Evolutionary conservation across 805 yeast genomes (phyloP).

Genomic region (Soucietia sequanensis): DNA sequence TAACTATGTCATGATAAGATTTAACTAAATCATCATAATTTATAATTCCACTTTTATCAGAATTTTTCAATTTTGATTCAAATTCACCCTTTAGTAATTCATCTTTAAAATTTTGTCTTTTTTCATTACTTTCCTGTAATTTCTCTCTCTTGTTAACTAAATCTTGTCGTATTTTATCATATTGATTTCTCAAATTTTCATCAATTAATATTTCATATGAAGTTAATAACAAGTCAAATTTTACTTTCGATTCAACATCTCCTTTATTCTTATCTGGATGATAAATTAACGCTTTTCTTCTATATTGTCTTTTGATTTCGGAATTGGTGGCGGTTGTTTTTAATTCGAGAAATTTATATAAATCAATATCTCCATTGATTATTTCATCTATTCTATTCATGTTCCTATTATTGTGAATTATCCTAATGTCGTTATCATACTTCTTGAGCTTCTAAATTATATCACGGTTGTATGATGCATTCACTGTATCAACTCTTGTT

Average conservation of each 20-base stretch:
- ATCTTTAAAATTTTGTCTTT: slow-evolving; percentile 25
- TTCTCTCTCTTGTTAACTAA: slow-evolving; percentile 9
- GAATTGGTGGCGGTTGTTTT: slow-evolving; percentile 16
- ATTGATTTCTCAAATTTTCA: slow-evolving; percentile 21
- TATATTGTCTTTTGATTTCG: slow-evolving; percentile 29
- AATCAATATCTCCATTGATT: slow-evolving; percentile 22
- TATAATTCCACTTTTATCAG: neutral
- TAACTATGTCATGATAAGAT: neutral
- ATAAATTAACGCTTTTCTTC: slow-evolving; percentile 32
- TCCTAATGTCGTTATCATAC: too few relatives aligned
- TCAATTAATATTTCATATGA: slow-evolving; percentile 31
- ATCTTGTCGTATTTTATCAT: slow-evolving; percentile 26
- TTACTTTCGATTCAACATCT: slow-evolving; percentile 18
- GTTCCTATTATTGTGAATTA: too few relatives aligned
- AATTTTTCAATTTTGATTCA: slow-evolving; percentile 10
- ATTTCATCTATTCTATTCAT: slow-evolving; percentile 1
- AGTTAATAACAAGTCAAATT: slow-evolving; percentile 30
- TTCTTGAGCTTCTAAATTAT: too few relatives aligned
- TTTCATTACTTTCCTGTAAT: slow-evolving; percentile 20
- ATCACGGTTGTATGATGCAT: too few relatives aligned
- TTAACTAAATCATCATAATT: slow-evolving; percentile 2
- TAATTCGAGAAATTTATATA: slow-evolving; percentile 26
- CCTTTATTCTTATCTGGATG: slow-evolving; percentile 42
- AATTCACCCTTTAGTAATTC: slow-evolving; percentile 25
- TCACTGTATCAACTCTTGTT: too few relatives aligned